Evolutionary conservation across 345 rosid genomes (phyloP), one percentile per base, ranked within the genome.

Genomic region (Eucalyptus dawsonii): DNA sequence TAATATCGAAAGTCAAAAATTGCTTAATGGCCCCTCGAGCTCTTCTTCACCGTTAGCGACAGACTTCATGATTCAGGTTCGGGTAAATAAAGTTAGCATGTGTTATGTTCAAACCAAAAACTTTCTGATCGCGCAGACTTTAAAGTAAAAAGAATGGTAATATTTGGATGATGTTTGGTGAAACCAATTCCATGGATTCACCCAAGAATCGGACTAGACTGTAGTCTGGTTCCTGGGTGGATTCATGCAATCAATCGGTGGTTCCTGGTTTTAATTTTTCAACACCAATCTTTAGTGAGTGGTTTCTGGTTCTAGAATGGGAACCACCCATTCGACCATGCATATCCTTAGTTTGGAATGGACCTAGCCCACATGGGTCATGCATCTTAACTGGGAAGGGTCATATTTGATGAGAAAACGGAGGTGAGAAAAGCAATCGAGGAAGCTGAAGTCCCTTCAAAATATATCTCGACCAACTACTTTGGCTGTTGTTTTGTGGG

Each of bases 401-500:
- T 91, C 81, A 87, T 97, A 4, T 97, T 97, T 56, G 99, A 97
- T 83, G 93, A 97, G 85, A 97, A 97, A 91, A 95, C 95, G 94
- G 87, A 22, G 13, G 97, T 96, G 34, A 95, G 99, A 86, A 93
- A 86, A n/a, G 99, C 97, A 9, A 97, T 96, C 40, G 96, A 96
- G 27, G 95, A 91, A 5, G 97, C 97, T 37, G 89, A 93, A 24
- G 96, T 97, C 72, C 98, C 99, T 6, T 91, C 91, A 90, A 97
- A 98, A 54, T 97, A 95, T 8, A 92, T 97, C 2, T 91, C 94
- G 2, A 96, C 97, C 16, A 95, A 94, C 91, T 96, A 98, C 90
- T 97, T 97, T 31, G 97, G 91, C 9, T 99, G 96, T 9, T 97
- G 95, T 90, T 96, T 97, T 34, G 98, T 86, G 40, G 96, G 93